phyloP scores from a whole-genome alignment of 2,329 filamentous ascomycete species.

The Boeremia exigua region DNA sequence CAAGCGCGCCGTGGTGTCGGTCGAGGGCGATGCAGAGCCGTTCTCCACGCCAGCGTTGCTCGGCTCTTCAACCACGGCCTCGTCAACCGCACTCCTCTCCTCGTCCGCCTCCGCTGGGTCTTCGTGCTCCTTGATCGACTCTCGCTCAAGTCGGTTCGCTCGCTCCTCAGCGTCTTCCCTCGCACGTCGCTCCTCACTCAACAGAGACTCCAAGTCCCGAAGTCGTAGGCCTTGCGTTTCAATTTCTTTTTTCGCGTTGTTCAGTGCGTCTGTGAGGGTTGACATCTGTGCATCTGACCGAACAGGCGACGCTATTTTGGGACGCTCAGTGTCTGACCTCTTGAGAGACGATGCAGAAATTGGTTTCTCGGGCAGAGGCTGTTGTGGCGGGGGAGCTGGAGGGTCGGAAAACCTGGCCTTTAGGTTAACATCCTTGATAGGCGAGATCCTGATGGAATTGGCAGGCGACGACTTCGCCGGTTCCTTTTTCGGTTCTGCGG shows the following conservation, averaged over 20 bases:
- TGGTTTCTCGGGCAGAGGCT: conserved; percentile 91
- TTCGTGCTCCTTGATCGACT: conserved; percentile 54
- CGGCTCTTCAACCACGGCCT: conserved; percentile 23
- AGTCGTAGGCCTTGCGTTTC: conserved; percentile 82
- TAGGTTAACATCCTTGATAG: conserved; percentile 65
- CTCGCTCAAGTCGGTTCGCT: conserved; percentile 72
- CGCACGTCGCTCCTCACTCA: conserved; percentile 80
- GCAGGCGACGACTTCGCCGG: conserved; percentile 53
- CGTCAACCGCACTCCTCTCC: conserved; percentile 15
- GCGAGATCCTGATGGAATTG: conserved; percentile 52
- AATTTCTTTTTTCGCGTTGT: conserved; percentile 82
- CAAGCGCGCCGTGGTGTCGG: conserved; percentile 56
- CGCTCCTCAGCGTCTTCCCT: conserved; percentile 84
- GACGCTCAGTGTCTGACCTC: conserved; percentile 76
- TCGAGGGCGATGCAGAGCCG: conserved; percentile 28
- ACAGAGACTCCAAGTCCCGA: conserved; percentile 78
- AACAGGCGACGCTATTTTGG: conserved; percentile 67
- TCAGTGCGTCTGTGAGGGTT: conserved; percentile 82
- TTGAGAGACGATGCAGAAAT: conserved; percentile 73
- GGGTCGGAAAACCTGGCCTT: conserved; percentile 91
- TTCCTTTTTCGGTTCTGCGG: conserved; percentile 69
- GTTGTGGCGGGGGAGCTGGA: conserved; percentile 89
- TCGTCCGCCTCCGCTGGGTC: conserved; percentile 29
- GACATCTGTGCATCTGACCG: conserved; percentile 77
- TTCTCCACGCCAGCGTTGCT: conserved; percentile 23